Evolutionary conservation across 1,284 basidiomycete genomes (phyloP).

Genomic region (Malassezia restricta): DNA sequence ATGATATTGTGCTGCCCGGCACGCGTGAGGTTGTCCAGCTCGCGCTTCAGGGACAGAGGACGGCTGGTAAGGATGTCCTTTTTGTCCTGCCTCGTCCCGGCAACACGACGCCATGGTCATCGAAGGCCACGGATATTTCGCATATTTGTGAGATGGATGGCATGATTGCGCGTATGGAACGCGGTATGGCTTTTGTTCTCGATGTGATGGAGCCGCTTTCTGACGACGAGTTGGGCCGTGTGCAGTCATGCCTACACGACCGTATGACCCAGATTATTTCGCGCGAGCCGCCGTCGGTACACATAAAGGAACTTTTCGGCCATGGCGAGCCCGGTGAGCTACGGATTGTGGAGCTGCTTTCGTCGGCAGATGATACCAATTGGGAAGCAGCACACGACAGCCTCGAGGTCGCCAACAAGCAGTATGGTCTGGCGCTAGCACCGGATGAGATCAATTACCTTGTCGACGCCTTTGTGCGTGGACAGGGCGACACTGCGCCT

Average conservation of each 20-base stretch:
- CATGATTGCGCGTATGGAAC: slow-evolving; percentile 67
- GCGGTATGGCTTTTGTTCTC: slow-evolving; percentile 66
- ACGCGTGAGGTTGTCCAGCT: slow-evolving; percentile 50
- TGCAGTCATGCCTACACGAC: slow-evolving; percentile 51
- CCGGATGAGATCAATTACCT: slow-evolving; percentile 85
- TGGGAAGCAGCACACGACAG: slow-evolving; percentile 26
- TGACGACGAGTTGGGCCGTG: slow-evolving; percentile 18
- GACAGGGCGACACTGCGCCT: slow-evolving; percentile 30
- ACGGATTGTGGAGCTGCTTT: slow-evolving; percentile 55
- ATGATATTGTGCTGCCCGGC: slow-evolving; percentile 54
- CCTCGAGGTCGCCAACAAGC: slow-evolving; percentile 66
- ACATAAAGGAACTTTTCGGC: slow-evolving; percentile 58
- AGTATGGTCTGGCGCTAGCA: slow-evolving; percentile 80
- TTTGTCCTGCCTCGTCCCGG: slow-evolving; percentile 39
- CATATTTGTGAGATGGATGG: slow-evolving; percentile 63
- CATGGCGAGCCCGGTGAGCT: slow-evolving; percentile 60
- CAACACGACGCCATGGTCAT: slow-evolving; percentile 83
- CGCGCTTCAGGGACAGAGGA: slow-evolving; percentile 35
- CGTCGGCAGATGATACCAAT: slow-evolving; percentile 22
- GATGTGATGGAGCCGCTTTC: slow-evolving; percentile 45
- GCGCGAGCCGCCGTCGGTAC: slow-evolving; percentile 53
- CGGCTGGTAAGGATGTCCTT: slow-evolving; percentile 16
- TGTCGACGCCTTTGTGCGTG: slow-evolving; percentile 66
- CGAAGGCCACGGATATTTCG: slow-evolving; percentile 86
- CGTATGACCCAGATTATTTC: slow-evolving; percentile 79